Evolutionary conservation across 202 grass and related monocot species (phyloP).

Genomic region (Setaria viridis): DNA sequence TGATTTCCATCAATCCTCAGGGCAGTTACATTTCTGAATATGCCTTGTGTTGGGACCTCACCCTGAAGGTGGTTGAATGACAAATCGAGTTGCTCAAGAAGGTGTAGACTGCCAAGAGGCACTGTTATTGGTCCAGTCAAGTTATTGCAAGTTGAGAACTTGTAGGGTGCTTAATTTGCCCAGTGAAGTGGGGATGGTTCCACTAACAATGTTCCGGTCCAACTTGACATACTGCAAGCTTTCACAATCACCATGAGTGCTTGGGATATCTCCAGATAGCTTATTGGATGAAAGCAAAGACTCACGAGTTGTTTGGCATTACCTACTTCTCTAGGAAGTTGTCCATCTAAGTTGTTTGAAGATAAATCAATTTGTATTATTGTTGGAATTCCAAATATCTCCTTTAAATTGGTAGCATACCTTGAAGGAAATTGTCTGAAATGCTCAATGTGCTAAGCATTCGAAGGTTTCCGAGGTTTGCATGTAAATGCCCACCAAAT

Average conservation of each 20-base stretch:
- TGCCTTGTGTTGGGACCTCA: conserved; percentile 23
- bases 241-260: not conserved
- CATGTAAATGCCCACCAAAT: conserved; percentile 21
- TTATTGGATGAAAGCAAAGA: not conserved
- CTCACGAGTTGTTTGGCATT: conserved; percentile 13
- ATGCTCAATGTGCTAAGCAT: too few species aligned
- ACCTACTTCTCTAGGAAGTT: not conserved
- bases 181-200: not conserved
- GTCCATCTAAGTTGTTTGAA: conserved; percentile 35
- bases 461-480: conserved; percentile 27
- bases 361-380: not conserved
- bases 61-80: conserved; percentile 43
- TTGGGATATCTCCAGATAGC: not conserved
- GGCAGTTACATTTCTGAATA: conserved; percentile 5
- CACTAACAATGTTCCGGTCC: not conserved
- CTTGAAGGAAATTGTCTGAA: too few species aligned
- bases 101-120: not conserved
- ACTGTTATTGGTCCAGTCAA: conserved; percentile 20
- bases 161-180: too few species aligned
- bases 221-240: not conserved
- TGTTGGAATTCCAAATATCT: not conserved
- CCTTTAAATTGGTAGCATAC: too few species aligned
- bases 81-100: conserved; percentile 21
- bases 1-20: not conserved
- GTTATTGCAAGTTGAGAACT: not conserved